phyloP scores from a whole-genome alignment of 495 filamentous ascomycete genomes.

The Polyplosphaeria fusca region DNA sequence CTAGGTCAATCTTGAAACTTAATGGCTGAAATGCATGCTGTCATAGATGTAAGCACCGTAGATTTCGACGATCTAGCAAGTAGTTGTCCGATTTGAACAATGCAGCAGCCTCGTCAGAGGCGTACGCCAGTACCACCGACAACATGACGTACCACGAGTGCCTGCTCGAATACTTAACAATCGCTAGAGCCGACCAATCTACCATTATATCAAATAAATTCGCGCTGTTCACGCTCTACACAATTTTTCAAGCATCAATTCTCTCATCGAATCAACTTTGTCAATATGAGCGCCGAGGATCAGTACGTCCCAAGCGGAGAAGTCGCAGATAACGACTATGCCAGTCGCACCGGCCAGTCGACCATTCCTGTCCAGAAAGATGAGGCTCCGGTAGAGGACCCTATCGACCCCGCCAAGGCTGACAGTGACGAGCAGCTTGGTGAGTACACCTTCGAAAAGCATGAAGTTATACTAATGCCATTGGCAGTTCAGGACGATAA shows the following conservation, averaged over 20 bases:
- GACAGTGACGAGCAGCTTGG: constrained; percentile 53
- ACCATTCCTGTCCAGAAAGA: constrained; percentile 56
- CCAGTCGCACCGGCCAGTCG: constrained; percentile 44
- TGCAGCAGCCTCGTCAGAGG: neutral
- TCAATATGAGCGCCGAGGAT: constrained; percentile 13
- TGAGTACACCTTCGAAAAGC: constrained; percentile 34
- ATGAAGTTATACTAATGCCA: neutral
- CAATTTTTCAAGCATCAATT: no score
- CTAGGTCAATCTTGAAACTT: no score
- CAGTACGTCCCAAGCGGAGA: constrained; percentile 33
- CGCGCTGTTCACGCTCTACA: no score
- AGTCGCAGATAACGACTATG: constrained; percentile 44
- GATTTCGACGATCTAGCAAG: neutral
- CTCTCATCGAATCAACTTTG: neutral
- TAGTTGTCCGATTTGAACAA: neutral
- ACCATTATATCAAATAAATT: no score
- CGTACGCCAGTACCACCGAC: neutral
- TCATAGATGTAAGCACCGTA: no score
- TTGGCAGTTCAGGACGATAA: constrained; percentile 50
- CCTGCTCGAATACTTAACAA: no score
- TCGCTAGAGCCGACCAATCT: no score
- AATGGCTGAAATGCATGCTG: no score
- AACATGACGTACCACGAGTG: neutral
- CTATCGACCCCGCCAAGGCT: constrained; percentile 43
- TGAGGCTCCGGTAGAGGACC: constrained; percentile 49